Conservation (phyloP, 75 land plant species). For the Larix kaempferi region DNA sequence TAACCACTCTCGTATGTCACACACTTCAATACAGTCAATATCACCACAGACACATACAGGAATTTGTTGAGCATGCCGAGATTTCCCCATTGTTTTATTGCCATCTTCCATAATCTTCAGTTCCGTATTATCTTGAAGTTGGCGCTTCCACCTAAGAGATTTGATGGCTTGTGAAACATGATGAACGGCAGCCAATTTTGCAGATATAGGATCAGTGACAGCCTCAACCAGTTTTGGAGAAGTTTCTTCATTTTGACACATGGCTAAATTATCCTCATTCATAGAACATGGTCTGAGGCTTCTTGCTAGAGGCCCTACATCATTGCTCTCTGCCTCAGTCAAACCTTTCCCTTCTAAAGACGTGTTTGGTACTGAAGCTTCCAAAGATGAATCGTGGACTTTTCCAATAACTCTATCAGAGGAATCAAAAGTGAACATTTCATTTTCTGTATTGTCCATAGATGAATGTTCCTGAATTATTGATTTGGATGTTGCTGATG, state of each 20-base stretch:
- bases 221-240: constrained; percentile 28
- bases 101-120: constrained; percentile 19
- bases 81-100: constrained; percentile 13
- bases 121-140: constrained; percentile 67
- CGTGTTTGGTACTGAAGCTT: constrained; percentile 12
- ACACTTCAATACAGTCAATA: constrained; percentile 88
- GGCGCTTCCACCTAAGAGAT: constrained; percentile 87
- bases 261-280: constrained; percentile 14
- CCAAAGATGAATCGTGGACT: constrained; percentile 8
- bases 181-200: constrained; percentile 91
- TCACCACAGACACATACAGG: constrained; percentile 92
- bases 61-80: constrained; percentile 24
- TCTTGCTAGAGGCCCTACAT: constrained; percentile 9
- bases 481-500: constrained; percentile 24
- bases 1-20: constrained; percentile 88
- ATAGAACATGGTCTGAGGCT: not conserved
- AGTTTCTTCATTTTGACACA: constrained; percentile 27
- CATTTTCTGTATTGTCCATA: constrained; percentile 10
- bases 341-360: constrained; percentile 12
- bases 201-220: constrained; percentile 72
- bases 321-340: not conserved
- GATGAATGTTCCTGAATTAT: constrained; percentile 16
- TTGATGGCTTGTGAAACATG: constrained; percentile 98
- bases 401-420: not conserved
- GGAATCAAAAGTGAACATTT: not conserved